These are phyloP conservation scores for Hippophae rhamnoides DNA, from an alignment of 306 rosid genomes.

Conservation along the genomic window DNA sequence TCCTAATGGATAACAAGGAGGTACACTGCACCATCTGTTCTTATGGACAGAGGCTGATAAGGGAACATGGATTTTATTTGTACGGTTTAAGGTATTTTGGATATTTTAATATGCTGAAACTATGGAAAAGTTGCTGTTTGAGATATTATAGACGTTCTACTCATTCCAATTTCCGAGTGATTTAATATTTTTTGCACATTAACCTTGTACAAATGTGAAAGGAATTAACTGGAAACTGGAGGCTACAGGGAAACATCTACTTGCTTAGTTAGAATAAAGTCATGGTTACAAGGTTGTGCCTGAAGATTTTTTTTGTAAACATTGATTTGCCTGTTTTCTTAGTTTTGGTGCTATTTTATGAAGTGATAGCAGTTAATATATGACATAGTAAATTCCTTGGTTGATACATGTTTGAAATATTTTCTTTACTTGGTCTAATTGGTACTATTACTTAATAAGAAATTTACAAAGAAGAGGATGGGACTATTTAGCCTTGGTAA, in stretches of 20 bases:
- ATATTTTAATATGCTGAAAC: conserved; percentile 26
- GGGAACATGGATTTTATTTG: conserved; percentile 27
- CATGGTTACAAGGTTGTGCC: conserved; percentile 6
- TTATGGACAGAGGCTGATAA: conserved; percentile 23
- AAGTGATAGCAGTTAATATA: not conserved
- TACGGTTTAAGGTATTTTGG: conserved; percentile 33
- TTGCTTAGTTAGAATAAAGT: conserved; percentile 4
- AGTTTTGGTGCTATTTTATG: conserved; percentile 5
- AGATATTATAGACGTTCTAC: conserved; percentile 19
- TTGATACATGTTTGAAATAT: not conserved
- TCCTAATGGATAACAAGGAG: conserved; percentile 37
- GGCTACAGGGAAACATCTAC: conserved; percentile 4
- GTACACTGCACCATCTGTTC: conserved; percentile 32
- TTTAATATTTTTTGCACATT: conserved; percentile 21
- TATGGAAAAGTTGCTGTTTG: conserved; percentile 39
- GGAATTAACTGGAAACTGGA: conserved; percentile 25
- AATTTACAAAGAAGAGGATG: not conserved
- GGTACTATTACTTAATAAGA: not conserved
- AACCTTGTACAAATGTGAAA: conserved; percentile 20
- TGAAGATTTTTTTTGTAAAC: conserved; percentile 8
- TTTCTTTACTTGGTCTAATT: conserved; percentile 7
- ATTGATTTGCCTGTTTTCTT: conserved; percentile 15
- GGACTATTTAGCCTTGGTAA: not conserved
- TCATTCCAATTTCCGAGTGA: conserved; percentile 13
- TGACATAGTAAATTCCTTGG: not conserved